These are phyloP conservation scores for Porcisia deanei DNA, from an alignment of 208 protist genomes.

Conservation along the genomic window DNA sequence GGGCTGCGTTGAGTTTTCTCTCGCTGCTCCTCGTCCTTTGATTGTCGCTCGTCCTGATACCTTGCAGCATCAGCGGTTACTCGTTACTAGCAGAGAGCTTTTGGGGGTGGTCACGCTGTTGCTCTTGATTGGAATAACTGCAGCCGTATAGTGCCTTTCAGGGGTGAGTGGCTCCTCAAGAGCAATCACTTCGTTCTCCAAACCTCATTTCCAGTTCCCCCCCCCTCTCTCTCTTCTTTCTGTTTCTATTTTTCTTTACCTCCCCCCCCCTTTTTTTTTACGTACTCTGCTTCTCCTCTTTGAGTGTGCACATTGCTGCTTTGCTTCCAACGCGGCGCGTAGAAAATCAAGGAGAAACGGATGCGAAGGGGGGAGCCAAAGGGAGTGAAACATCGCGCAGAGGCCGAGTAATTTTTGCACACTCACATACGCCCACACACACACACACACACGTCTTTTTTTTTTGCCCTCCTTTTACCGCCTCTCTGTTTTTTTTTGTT, in stretches of 20 bases:
- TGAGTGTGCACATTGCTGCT: background rate
- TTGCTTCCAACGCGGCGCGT: background rate
- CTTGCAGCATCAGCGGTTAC: background rate
- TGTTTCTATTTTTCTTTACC: background rate
- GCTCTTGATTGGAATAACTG: background rate
- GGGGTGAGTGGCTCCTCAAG: background rate
- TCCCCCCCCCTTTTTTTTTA: background rate
- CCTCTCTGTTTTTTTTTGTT: background rate
- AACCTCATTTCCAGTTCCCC: background rate
- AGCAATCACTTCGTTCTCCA: background rate
- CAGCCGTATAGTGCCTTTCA: background rate
- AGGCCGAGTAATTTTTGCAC: no score
- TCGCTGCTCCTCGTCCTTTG: background rate
- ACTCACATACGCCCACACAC: background rate
- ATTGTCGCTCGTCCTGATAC: conserved; percentile 11
- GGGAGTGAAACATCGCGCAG: no score
- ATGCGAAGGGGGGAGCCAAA: background rate
- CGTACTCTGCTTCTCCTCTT: background rate
- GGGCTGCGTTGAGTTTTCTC: background rate
- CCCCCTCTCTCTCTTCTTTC: background rate
- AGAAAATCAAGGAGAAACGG: background rate
- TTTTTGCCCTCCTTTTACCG: background rate
- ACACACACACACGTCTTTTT: background rate
- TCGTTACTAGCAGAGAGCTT: background rate
- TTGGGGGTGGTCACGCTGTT: background rate